These are phyloP conservation scores for Vitis labrusca DNA, from an alignment of 164 flowering plant species.

Conservation along the genomic window DNA sequence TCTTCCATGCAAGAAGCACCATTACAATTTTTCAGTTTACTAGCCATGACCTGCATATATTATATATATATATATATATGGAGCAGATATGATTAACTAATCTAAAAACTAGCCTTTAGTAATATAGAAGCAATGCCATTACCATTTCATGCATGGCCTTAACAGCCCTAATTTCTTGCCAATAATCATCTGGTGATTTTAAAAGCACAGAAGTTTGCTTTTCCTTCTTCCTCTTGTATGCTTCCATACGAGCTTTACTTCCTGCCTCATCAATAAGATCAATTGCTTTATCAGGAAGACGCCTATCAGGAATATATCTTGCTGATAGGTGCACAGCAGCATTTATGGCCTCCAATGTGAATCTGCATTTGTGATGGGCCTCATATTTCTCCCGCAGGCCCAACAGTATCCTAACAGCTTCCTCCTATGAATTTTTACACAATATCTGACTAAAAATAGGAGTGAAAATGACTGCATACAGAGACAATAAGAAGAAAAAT, in stretches of 20 bases:
- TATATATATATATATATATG: slow-evolving; percentile 1
- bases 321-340: slow-evolving; percentile 78
- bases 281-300: slow-evolving; percentile 94
- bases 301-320: slow-evolving; percentile 78
- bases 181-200: slow-evolving; percentile 70
- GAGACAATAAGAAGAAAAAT: neutral
- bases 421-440: slow-evolving; percentile 47
- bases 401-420: slow-evolving; percentile 69
- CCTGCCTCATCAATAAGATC: slow-evolving; percentile 97
- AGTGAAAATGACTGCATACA: neutral
- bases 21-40: slow-evolving; percentile 37
- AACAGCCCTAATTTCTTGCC: slow-evolving; percentile 84
- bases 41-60: slow-evolving; percentile 43
- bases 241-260: slow-evolving; percentile 76
- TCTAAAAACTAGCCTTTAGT: neutral
- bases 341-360: slow-evolving; percentile 70
- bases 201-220: slow-evolving; percentile 53
- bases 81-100: slow-evolving; percentile 1
- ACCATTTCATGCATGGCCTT: slow-evolving; percentile 84
- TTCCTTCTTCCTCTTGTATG: slow-evolving; percentile 60
- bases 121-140: slow-evolving; percentile 11
- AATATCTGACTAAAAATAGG: neutral
- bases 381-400: slow-evolving; percentile 82
- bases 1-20: slow-evolving; percentile 30
- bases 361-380: slow-evolving; percentile 72